These are phyloP conservation scores for Leucogyrophana mollusca DNA, from an alignment of 768 basidiomycete genomes.

Conservation along the genomic window DNA sequence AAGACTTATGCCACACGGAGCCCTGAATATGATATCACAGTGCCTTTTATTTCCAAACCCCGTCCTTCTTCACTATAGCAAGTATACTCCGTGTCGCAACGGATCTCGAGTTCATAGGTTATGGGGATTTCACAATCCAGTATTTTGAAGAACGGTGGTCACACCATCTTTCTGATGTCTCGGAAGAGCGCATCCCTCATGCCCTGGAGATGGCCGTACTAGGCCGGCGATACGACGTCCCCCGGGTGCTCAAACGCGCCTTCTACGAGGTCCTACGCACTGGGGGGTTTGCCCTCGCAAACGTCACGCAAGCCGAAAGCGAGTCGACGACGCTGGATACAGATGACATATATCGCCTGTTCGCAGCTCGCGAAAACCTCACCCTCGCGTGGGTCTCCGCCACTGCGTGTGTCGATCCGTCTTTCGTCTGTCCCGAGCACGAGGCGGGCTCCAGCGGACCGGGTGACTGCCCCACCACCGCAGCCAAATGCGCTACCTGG, in stretches of 20 bases:
- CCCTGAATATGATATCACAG: neutral
- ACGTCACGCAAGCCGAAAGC: constrained; percentile 27
- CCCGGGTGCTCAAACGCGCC: constrained; percentile 31
- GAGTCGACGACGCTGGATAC: constrained; percentile 25
- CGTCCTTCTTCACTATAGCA: constrained; percentile 28
- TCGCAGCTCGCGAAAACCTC: constrained; percentile 10
- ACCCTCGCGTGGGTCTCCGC: constrained; percentile 3
- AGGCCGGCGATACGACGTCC: constrained; percentile 25
- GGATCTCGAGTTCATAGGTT: constrained; percentile 28
- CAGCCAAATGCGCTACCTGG: constrained; percentile 4
- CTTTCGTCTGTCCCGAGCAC: constrained; percentile 1
- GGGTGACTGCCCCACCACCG: neutral
- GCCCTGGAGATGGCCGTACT: constrained; percentile 32
- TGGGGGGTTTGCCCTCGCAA: constrained; percentile 31
- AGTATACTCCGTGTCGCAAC: constrained; percentile 35
- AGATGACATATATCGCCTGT: constrained; percentile 20
- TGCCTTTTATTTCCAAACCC: constrained; percentile 21
- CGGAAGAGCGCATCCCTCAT: constrained; percentile 8
- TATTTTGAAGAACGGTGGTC: constrained; percentile 33
- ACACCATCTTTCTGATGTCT: constrained; percentile 15
- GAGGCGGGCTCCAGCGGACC: neutral
- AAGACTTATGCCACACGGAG: constrained; percentile 19
- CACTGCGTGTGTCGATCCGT: constrained; percentile 1
- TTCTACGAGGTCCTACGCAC: constrained; percentile 39
- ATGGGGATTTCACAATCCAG: constrained; percentile 28